A percentile compares a stretch with the other conserved stretches of the same genome.
These are phyloP conservation scores for Suillus subaureus DNA, from an alignment of 768 basidiomycete species.

Conservation along the genomic window DNA sequence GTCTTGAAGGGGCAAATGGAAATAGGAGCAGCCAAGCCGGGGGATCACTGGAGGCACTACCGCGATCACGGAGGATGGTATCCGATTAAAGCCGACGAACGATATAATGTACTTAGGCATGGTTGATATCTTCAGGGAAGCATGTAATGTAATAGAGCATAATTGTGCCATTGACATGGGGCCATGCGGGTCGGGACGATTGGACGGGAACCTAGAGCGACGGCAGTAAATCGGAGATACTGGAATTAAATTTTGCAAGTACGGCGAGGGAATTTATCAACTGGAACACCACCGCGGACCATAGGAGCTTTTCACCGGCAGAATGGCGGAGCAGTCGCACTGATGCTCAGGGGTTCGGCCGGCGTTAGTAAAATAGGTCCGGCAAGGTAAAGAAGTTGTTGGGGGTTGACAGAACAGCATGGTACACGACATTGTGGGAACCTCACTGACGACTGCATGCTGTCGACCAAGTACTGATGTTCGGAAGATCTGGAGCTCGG, in stretches of 20 bases:
- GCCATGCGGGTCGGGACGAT: not conserved
- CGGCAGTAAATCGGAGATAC: not conserved
- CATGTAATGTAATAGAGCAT: not conserved
- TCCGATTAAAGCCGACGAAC: not conserved
- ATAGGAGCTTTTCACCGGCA: not conserved
- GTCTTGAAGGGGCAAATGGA: not conserved
- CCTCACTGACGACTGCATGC: not conserved
- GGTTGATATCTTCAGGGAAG: not conserved
- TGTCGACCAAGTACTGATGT: not conserved
- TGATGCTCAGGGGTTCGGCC: not conserved
- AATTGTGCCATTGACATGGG: not conserved
- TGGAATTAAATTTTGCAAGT: not conserved
- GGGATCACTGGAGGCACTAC: not conserved
- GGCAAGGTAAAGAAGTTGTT: not conserved
- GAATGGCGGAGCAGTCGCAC: not conserved
- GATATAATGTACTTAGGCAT: not conserved
- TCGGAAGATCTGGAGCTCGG: not conserved
- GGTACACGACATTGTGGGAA: not conserved
- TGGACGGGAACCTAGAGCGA: too few relatives aligned
- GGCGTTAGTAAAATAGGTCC: not conserved
- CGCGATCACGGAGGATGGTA: too few relatives aligned
- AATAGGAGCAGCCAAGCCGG: not conserved
- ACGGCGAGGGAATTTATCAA: not conserved
- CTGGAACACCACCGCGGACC: not conserved
- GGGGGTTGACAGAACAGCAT: slow-evolving; percentile 7